Base-by-base conservation (phyloP, 2,329 filamentous ascomycete genomes). In the Trichoderma sp. region DNA sequence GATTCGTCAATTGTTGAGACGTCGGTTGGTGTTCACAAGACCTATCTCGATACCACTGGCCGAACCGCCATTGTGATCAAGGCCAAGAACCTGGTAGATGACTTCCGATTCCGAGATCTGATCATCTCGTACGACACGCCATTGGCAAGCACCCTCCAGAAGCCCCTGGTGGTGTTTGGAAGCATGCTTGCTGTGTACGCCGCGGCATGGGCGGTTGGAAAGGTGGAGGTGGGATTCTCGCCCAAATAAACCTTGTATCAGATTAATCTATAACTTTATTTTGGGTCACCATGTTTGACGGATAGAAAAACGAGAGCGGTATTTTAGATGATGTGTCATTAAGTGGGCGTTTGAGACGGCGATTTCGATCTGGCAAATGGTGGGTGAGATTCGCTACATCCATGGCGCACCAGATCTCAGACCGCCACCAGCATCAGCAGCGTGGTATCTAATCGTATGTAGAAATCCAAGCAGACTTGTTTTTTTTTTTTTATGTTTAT, bases 1-100 rank as follows among this genome's bases (percentile, higher is more conserved):
- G 78, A 81, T 24, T 83, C 83, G 6, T 83, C 86, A 49, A 84
- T 96, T 68, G 83, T 88, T 59, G 84, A 86, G 59, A 86, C 88
- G 30, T 78, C 79, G 1, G 78, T 89, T 21, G 87, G 86, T 72
- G 81, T 90, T n/a, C 88, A 96, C 82, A 90, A 90, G 80, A 97
- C 94, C 0, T 99, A 94, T 81, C 91, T 99, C 82, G 96, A 99
- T 80, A 98, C 96, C 0, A 76, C 95, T 37, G 96, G 96, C 70
- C 92, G 96, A 72, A 96, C 95, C 0, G 87, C 90, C 0, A 85
- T 99, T 70, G 90, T 87, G 61, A 85, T 99, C 75, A 91, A 90
- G 71, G 92, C 93, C 8, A 86, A 89, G 74, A 98, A 97, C 79
- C 83, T 98, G 64, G 92, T 96, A 1, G 96, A 99, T 74, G 96